Evolutionary conservation across 78 protist species (phyloP).

Genomic region (Cavenderia fasciculata): DNA sequence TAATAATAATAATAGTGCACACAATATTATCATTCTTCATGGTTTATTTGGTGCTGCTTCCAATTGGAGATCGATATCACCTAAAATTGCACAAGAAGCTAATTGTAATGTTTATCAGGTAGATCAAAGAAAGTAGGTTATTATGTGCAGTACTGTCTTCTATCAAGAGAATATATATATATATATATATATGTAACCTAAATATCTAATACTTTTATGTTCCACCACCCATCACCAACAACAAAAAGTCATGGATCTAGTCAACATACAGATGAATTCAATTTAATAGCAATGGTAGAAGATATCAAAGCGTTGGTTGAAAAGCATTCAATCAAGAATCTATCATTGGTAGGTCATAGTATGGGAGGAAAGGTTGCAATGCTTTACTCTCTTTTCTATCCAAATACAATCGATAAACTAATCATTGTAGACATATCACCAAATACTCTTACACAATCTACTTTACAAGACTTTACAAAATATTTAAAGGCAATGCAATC

Average conservation of each 20-base stretch:
- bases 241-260: slow-evolving; percentile 57
- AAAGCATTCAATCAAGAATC: neutral
- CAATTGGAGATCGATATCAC: slow-evolving; percentile 54
- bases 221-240: no score
- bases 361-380: slow-evolving; percentile 72
- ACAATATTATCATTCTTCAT: slow-evolving; percentile 42
- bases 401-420: slow-evolving; percentile 7
- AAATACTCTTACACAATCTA: neutral
- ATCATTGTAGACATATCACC: slow-evolving; percentile 60
- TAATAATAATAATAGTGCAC: neutral
- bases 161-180: no score
- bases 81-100: slow-evolving; percentile 14
- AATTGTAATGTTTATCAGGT: slow-evolving; percentile 48
- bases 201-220: no score
- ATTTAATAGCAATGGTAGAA: slow-evolving; percentile 11
- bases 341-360: slow-evolving; percentile 47
- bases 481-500: slow-evolving; percentile 16
- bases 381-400: slow-evolving; percentile 33
- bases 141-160: no score
- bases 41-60: slow-evolving; percentile 52
- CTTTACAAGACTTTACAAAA: slow-evolving; percentile 8
- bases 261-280: slow-evolving; percentile 32
- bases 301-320: slow-evolving; percentile 22
- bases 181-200: no score
- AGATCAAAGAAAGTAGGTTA: slow-evolving; percentile 67